Conservation (phyloP, 2,329 filamentous ascomycete genomes). For the Ceratocystis harringtonii region DNA sequence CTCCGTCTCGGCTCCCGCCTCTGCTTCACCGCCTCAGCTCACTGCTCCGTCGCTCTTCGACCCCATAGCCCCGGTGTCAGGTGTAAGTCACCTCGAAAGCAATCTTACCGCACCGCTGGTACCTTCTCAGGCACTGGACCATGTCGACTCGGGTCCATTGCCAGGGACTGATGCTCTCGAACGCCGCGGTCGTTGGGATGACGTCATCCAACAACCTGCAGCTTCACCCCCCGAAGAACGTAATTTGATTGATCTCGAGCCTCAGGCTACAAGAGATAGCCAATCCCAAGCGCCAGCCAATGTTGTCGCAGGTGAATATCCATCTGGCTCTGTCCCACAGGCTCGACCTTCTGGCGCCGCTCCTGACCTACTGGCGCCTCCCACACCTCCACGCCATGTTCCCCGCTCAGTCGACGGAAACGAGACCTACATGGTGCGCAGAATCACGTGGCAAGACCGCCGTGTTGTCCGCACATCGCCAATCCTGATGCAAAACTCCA, state of each 20-base stretch:
- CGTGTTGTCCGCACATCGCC: slow-evolving; percentile 62
- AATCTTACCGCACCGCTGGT: not conserved
- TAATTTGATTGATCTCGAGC: slow-evolving; percentile 33
- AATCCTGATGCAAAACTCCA: slow-evolving; percentile 81
- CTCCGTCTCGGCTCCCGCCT: not conserved
- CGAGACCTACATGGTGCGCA: slow-evolving; percentile 88
- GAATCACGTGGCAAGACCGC: slow-evolving; percentile 68
- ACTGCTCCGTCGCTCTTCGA: not conserved
- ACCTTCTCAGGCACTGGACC: not conserved
- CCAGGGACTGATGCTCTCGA: slow-evolving; percentile 11
- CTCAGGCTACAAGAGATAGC: not conserved
- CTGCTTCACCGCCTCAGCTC: not conserved
- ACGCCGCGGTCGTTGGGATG: slow-evolving; percentile 4
- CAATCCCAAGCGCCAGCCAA: not conserved
- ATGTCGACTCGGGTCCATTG: not conserved
- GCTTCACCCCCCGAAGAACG: slow-evolving; percentile 29
- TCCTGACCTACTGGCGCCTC: not conserved
- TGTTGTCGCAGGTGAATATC: not conserved
- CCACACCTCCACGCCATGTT: slow-evolving; percentile 16
- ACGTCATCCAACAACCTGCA: slow-evolving; percentile 1
- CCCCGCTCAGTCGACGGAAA: slow-evolving; percentile 22
- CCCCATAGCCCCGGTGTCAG: not conserved
- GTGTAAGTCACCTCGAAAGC: not conserved
- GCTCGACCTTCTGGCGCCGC: not conserved
- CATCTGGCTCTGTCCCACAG: not conserved